Base-by-base conservation (phyloP, 192 early-diverging fungal species). In the Lobosporangium transversale region DNA sequence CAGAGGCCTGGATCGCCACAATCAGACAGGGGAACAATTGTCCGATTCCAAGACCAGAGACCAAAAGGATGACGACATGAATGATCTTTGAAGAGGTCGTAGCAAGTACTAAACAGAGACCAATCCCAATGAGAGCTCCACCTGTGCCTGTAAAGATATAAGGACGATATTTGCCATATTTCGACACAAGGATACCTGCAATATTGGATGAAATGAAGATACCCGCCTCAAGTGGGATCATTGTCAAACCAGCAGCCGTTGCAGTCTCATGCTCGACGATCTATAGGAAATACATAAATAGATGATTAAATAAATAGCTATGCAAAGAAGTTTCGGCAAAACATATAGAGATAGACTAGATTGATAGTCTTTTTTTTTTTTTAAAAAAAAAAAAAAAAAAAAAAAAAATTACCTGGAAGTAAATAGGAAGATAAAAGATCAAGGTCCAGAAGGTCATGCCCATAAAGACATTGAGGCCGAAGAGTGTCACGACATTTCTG, bases 371-470 rank as follows among this genome's bases (percentile, higher is more conserved):
- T n/a, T n/a, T n/a, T n/a, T n/a, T n/a, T n/a, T n/a, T n/a, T n/a
- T n/a, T n/a, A n/a, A n/a, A n/a, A n/a, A n/a, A n/a, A n/a, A n/a
- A n/a, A n/a, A n/a, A n/a, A n/a, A n/a, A n/a, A n/a, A n/a, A n/a
- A n/a, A n/a, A n/a, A n/a, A n/a, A n/a, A 1, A 48, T 21, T 76
- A 96, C 83, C 70, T 94, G 88, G 69, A 94, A 93, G 79, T 88
- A 95, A n/a, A 88, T 78, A 29, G 91, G 88, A n/a, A 91, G 74
- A 80, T 94, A 95, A 56, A 89, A 94, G n/a, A 90, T 86, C 1
- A 89, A 69, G 5, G 81, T 81, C 62, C 83, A 87, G 11, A 86
- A 87, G 0, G 85, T 82, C 20, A 87, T 85, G 11, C 88, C 84
- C 59, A 85, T 85, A 59, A 94, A 90, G 48, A 89, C 64, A 30